Conservation (phyloP, 208 protist species). For the Acanthamoeba royreba region DNA sequence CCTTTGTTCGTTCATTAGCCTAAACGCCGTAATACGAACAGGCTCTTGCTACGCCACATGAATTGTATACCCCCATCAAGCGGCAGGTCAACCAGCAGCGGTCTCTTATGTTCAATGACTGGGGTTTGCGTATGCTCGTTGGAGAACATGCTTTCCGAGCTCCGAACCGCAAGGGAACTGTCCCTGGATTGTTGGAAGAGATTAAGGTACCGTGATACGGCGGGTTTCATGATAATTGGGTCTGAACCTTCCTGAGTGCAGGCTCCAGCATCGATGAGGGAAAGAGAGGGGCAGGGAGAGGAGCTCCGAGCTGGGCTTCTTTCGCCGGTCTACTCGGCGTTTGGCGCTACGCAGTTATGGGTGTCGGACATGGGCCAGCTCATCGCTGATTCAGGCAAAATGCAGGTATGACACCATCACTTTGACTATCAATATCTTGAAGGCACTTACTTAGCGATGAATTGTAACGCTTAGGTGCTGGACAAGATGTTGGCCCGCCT, state of each 20-base stretch:
- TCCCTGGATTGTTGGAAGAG: not conserved
- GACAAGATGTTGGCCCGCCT: slow-evolving; percentile 88
- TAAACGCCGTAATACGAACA: not conserved
- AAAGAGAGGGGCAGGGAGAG: not conserved
- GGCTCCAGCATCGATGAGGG: not conserved
- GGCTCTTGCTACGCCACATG: not conserved
- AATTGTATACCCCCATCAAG: not conserved
- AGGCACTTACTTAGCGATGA: too few relatives aligned
- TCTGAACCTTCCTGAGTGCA: not conserved
- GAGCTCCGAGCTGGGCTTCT: not conserved
- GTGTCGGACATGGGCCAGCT: slow-evolving; percentile 53
- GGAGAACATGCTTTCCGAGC: not conserved
- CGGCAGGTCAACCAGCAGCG: not conserved
- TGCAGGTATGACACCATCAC: not conserved
- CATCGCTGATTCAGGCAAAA: slow-evolving; percentile 54
- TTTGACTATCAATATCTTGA: not conserved
- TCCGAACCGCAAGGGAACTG: not conserved
- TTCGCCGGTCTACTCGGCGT: not conserved
- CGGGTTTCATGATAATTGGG: not conserved
- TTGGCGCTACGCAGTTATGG: slow-evolving; percentile 46
- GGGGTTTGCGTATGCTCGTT: not conserved
- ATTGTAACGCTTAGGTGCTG: too few relatives aligned
- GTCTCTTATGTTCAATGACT: not conserved
- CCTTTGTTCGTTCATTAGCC: not conserved
- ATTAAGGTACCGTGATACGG: not conserved